A percentile compares a stretch with the other conserved stretches of the same genome.
Conservation (phyloP, 2,329 filamentous ascomycete species). For the Dichotomopilus funicola region DNA sequence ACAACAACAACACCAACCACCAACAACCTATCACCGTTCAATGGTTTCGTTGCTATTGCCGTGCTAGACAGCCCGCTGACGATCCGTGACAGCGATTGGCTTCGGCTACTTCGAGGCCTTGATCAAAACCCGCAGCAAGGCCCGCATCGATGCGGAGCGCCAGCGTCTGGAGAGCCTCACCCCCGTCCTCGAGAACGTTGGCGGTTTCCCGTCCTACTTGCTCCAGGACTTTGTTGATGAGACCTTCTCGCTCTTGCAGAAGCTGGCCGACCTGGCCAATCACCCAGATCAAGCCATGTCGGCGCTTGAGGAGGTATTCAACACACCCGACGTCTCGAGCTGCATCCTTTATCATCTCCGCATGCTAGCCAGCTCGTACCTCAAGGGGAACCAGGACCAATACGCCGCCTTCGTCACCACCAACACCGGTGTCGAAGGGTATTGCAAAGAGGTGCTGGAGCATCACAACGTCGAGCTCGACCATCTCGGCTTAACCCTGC, state of each 20-base stretch:
- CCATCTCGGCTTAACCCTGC: constrained; percentile 71
- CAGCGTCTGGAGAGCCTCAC: constrained; percentile 65
- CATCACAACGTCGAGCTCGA: constrained; percentile 79
- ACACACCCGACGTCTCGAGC: constrained; percentile 59
- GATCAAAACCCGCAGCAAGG: constrained; percentile 57
- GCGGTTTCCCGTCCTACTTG: constrained; percentile 63
- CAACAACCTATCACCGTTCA: too few relatives aligned
- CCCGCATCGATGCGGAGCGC: constrained; percentile 62
- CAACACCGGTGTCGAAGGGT: constrained; percentile 53
- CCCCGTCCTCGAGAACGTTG: constrained; percentile 62
- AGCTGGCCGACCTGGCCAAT: constrained; percentile 53
- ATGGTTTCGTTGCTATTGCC: background rate
- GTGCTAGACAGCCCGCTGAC: constrained; percentile 16
- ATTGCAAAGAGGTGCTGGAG: constrained; percentile 66
- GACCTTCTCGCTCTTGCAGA: constrained; percentile 60
- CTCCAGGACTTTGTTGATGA: constrained; percentile 81
- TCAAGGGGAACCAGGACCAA: constrained; percentile 64
- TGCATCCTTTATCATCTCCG: constrained; percentile 80
- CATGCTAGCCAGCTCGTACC: constrained; percentile 75
- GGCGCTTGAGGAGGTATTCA: constrained; percentile 62
- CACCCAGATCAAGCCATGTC: constrained; percentile 50
- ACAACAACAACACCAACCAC: too few relatives aligned
- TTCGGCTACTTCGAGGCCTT: constrained; percentile 91
- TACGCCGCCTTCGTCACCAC: constrained; percentile 68
- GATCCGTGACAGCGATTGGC: constrained; percentile 62